Evolutionary conservation across 1,284 basidiomycete species (phyloP).

Genomic region (Mycena citricolor): DNA sequence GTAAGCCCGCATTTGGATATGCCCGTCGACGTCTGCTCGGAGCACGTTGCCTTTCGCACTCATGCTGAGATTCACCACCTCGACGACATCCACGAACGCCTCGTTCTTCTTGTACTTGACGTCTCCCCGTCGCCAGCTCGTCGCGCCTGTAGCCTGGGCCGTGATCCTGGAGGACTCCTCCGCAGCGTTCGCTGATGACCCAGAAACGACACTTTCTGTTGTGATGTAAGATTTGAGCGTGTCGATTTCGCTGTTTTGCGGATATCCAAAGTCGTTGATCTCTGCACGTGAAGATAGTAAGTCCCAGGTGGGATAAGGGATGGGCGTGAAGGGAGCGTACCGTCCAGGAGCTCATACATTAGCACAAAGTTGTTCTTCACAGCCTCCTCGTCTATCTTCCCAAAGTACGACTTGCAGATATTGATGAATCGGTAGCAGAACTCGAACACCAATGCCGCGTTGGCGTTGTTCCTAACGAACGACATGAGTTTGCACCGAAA

Average conservation of each 20-base stretch:
- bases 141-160: conserved; percentile 91
- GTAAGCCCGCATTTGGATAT: conserved; percentile 98
- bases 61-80: conserved; percentile 96
- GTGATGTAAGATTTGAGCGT: conserved; percentile 98
- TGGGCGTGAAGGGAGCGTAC: conserved; percentile 43
- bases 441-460: conserved; percentile 97
- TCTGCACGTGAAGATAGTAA: conserved; percentile 54
- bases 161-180: conserved; percentile 98
- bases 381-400: conserved; percentile 95
- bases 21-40: conserved; percentile 97
- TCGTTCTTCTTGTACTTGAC: conserved; percentile 99
- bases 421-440: conserved; percentile 95
- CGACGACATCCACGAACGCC: conserved; percentile 96
- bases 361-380: conserved; percentile 99
- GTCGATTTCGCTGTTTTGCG: conserved; percentile 98
- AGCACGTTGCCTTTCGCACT: conserved; percentile 91
- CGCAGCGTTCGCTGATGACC: conserved; percentile 76
- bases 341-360: conserved; percentile 94
- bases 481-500: background rate
- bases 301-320: background rate
- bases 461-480: conserved; percentile 80
- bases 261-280: conserved; percentile 98
- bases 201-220: conserved; percentile 89
- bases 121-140: conserved; percentile 90
- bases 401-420: conserved; percentile 94